Evolutionary conservation across 768 basidiomycete genomes (phyloP).

Genomic region (Hysterangium stoloniferum): DNA sequence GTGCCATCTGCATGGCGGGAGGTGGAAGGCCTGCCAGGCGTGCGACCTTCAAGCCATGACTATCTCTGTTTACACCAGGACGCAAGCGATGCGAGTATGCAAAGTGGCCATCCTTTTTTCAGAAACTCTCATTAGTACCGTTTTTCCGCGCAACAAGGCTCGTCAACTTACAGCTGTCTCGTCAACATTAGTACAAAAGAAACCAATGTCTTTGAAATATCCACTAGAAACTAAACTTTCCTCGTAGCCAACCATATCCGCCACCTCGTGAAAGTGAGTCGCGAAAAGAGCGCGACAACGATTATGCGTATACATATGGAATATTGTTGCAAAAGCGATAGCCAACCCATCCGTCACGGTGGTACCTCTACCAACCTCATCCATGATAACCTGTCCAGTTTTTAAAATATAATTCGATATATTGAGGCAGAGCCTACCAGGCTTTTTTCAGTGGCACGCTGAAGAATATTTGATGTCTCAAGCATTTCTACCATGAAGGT

Average conservation of each 20-base stretch:
- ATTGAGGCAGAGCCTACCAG: constrained; percentile 44
- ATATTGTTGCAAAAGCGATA: constrained; percentile 85
- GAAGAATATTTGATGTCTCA: constrained; percentile 87
- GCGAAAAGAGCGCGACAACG: constrained; percentile 86
- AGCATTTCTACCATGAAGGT: constrained; percentile 99
- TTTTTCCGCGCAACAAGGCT: not conserved
- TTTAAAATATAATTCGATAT: not conserved
- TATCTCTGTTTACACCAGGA: constrained; percentile 83
- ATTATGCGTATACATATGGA: constrained; percentile 68
- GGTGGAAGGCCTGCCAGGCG: constrained; percentile 77
- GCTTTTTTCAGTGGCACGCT: constrained; percentile 73
- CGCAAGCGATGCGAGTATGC: constrained; percentile 75
- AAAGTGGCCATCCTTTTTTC: constrained; percentile 71
- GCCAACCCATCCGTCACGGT: constrained; percentile 88
- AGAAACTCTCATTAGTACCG: not conserved
- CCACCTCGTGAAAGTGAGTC: constrained; percentile 96
- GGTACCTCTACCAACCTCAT: constrained; percentile 97
- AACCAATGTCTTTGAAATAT: constrained; percentile 56
- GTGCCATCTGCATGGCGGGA: constrained; percentile 51
- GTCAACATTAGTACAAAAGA: constrained; percentile 86
- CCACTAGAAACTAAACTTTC: constrained; percentile 35
- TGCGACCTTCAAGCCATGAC: constrained; percentile 88
- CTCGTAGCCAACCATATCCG: constrained; percentile 68
- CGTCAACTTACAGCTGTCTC: constrained; percentile 54
- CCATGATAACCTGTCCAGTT: constrained; percentile 83